phyloP scores from a whole-genome alignment of 345 rosid genomes.

The Lepidium sativum region DNA sequence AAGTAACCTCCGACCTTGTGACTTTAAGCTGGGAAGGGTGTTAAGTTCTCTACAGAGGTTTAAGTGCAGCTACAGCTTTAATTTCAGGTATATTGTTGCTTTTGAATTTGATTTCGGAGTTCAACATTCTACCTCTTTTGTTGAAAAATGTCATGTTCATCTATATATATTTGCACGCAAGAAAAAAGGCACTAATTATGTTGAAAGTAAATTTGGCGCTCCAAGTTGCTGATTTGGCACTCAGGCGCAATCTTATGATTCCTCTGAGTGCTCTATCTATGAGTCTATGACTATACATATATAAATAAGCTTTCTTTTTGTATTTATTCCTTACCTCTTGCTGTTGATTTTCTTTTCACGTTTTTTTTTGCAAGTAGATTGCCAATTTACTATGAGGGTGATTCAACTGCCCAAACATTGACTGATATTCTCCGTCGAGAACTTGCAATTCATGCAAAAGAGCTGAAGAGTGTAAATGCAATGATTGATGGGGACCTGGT shows the following conservation, averaged over 20 bases:
- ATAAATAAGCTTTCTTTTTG: not conserved
- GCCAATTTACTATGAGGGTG: conserved; percentile 42
- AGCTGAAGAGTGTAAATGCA: conserved; percentile 59
- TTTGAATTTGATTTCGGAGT: not conserved
- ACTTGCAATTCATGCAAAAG: conserved; percentile 53
- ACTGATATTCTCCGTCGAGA: conserved; percentile 52
- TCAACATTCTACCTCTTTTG: not conserved
- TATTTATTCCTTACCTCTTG: not conserved
- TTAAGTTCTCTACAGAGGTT: conserved; percentile 59
- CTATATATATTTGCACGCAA: not conserved
- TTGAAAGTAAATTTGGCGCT: not conserved
- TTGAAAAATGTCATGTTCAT: not conserved
- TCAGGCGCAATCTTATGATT: not conserved
- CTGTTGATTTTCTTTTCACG: not conserved
- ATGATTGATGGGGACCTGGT: conserved; percentile 82
- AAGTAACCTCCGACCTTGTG: conserved; percentile 74
- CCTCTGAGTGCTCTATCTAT: not conserved
- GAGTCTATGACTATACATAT: not conserved
- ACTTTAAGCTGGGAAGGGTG: conserved; percentile 78
- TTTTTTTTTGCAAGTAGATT: conserved; percentile 33
- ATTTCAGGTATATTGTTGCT: conserved; percentile 44
- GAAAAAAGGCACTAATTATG: not conserved
- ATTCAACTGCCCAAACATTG: conserved; percentile 32
- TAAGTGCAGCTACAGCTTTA: conserved; percentile 73
- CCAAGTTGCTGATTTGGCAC: not conserved